These are phyloP conservation scores for Pseudocercospora cruenta DNA, from an alignment of 2,329 filamentous ascomycete species.

Conservation along the genomic window DNA sequence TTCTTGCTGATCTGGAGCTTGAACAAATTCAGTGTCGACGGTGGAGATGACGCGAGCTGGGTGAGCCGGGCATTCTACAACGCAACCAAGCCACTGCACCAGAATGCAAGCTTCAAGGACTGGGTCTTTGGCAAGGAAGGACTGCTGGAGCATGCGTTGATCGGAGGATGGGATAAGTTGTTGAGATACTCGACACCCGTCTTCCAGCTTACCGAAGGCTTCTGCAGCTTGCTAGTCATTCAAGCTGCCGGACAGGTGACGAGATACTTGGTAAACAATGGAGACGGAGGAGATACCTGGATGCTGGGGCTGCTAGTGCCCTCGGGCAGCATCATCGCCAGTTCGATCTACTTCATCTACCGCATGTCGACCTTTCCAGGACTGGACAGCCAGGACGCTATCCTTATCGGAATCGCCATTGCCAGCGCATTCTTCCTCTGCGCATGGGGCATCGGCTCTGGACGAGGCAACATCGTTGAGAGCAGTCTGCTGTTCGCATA, in stretches of 20 bases:
- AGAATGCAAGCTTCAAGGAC: conserved; percentile 70
- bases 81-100: conserved; percentile 38
- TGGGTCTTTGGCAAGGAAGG: conserved; percentile 90
- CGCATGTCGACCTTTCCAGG: conserved; percentile 91
- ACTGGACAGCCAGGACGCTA: conserved; percentile 88
- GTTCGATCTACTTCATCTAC: conserved; percentile 95
- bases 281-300: conserved; percentile 90
- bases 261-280: conserved; percentile 86
- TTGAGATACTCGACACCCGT: conserved; percentile 89
- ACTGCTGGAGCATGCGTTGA: conserved; percentile 74
- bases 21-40: conserved; percentile 91
- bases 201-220: conserved; percentile 93
- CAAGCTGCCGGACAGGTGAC: conserved; percentile 94
- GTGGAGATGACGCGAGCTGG: conserved; percentile 72
- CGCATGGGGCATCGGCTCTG: conserved; percentile 90
- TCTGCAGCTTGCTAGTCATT: conserved; percentile 94
- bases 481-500: conserved; percentile 95
- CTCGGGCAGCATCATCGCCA: conserved; percentile 89
- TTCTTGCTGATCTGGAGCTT: conserved; percentile 90
- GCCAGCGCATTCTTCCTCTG: conserved; percentile 91
- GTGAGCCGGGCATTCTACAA: conserved; percentile 64
- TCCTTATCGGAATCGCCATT: conserved; percentile 87
- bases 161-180: conserved; percentile 87
- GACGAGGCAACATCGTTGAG: conserved; percentile 91
- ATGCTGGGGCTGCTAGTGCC: conserved; percentile 88